These are phyloP conservation scores for Cryptococcus wingfieldii DNA, from an alignment of 1,284 basidiomycete genomes.

Conservation along the genomic window DNA sequence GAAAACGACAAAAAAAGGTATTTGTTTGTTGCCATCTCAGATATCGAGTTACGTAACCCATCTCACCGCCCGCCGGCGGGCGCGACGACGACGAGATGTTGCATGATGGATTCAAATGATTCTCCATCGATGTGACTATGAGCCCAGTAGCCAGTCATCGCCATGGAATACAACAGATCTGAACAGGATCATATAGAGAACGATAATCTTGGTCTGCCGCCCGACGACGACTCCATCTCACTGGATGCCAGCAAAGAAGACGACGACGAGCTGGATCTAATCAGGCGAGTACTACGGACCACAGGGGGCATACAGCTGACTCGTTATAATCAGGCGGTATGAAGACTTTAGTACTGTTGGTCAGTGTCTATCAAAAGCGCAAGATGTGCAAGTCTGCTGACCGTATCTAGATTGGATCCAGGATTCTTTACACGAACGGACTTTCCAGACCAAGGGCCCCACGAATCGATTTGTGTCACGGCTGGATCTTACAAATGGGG, in stretches of 20 bases:
- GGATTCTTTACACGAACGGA: constrained; percentile 82
- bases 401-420: constrained; percentile 79
- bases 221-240: constrained; percentile 10
- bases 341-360: constrained; percentile 77
- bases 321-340: constrained; percentile 41
- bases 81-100: not conserved
- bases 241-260: constrained; percentile 5
- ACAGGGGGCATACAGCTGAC: constrained; percentile 8
- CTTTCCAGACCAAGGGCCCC: constrained; percentile 56
- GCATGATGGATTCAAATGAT: no score
- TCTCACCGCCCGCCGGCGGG: not conserved
- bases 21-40: not conserved
- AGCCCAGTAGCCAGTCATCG: no score
- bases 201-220: no score
- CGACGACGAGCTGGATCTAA: constrained; percentile 33
- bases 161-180: no score
- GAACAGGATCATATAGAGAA: no score
- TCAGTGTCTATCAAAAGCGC: constrained; percentile 37
- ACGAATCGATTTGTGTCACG: constrained; percentile 47
- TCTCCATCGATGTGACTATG: no score
- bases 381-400: not conserved
- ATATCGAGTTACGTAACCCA: not conserved
- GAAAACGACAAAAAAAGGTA: not conserved
- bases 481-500: constrained; percentile 38
- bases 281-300: constrained; percentile 39